These are phyloP conservation scores for Kuraishia ogatae DNA, from an alignment of 805 yeast genomes.

Conservation along the genomic window DNA sequence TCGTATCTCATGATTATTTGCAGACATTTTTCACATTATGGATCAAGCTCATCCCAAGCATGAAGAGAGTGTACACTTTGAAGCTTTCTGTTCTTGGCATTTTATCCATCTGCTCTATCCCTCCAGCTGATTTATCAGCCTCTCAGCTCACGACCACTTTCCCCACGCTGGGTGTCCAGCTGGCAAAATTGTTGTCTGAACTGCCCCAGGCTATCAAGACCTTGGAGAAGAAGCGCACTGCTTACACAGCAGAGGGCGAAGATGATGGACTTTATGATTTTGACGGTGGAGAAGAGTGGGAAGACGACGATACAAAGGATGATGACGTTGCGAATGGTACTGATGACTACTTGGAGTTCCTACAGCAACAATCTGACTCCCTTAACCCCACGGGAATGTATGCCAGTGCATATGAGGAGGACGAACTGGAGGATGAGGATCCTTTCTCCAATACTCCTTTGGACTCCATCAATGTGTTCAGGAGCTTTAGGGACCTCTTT, in stretches of 20 bases:
- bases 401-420: slow-evolving; percentile 26
- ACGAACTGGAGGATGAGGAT: slow-evolving; percentile 75
- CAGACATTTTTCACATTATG: slow-evolving; percentile 53
- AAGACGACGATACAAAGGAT: slow-evolving; percentile 17
- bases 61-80: slow-evolving; percentile 71
- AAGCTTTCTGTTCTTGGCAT: slow-evolving; percentile 68
- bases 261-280: slow-evolving; percentile 20
- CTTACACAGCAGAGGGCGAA: slow-evolving; percentile 28
- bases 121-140: slow-evolving; percentile 10
- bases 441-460: slow-evolving; percentile 73
- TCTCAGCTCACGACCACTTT: slow-evolving; percentile 23
- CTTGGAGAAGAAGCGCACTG: slow-evolving; percentile 55
- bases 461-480: slow-evolving; percentile 67
- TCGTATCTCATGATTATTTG: slow-evolving; percentile 36
- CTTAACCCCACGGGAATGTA: slow-evolving; percentile 25
- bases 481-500: slow-evolving; percentile 51
- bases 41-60: slow-evolving; percentile 47
- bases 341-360: slow-evolving; percentile 40
- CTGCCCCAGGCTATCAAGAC: slow-evolving; percentile 67
- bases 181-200: slow-evolving; percentile 44
- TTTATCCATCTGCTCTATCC: slow-evolving; percentile 35
- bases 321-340: slow-evolving; percentile 21
- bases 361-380: slow-evolving; percentile 34
- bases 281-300: slow-evolving; percentile 15
- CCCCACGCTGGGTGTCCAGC: slow-evolving; percentile 40